Evolutionary conservation across 306 rosid genomes (phyloP), one percentile per base, ranked within the genome.

Genomic region (Medicago ruthenica): DNA sequence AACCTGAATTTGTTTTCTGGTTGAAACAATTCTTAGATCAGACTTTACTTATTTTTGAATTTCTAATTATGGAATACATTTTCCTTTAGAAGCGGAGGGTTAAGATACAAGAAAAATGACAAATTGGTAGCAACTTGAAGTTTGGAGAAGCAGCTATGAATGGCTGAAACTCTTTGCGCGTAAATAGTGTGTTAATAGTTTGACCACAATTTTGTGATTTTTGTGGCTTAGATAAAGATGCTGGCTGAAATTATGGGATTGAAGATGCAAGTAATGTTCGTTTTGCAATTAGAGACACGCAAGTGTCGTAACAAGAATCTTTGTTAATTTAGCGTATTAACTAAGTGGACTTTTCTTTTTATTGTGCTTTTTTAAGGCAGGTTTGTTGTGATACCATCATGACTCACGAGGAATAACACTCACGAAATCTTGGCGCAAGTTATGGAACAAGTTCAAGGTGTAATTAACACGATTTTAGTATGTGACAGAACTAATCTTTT

Each of bases 151-250:
- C 9, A 12, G 7, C 8, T 1, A 53, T 77, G 60, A 22, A 53
- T 55, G 22, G 17, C 6, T 69, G 8, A 6, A 61, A 61, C 10
- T 61, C 24, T 50, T 71, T 79, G 17, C 77, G 78, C 82, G 78
- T 79, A 64, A 71, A 5, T 37, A 21, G 48, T n/a, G 73, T 27
- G 77, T 60, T 4, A 5, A 6, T 10, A 58, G 16, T 31, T 71
- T 71, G 82, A 71, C 82, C 82, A 61, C 67, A 71, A n/a, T 79
- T 70, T 70, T 50, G 75, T 76, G 75, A 59, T 17, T 51, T 41
- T 7, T 17, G 3, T 62, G 14, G 17, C 62, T 21, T 20, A 17
- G 14, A 70, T 41, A 60, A 60, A 50, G 44, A 78, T 78, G 72
- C 82, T 37, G 2, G 21, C 64, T 20, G 7, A 69, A 57, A 39